These are phyloP conservation scores for Trichoderma breve DNA, from an alignment of 2,329 filamentous ascomycete species.

Conservation along the genomic window DNA sequence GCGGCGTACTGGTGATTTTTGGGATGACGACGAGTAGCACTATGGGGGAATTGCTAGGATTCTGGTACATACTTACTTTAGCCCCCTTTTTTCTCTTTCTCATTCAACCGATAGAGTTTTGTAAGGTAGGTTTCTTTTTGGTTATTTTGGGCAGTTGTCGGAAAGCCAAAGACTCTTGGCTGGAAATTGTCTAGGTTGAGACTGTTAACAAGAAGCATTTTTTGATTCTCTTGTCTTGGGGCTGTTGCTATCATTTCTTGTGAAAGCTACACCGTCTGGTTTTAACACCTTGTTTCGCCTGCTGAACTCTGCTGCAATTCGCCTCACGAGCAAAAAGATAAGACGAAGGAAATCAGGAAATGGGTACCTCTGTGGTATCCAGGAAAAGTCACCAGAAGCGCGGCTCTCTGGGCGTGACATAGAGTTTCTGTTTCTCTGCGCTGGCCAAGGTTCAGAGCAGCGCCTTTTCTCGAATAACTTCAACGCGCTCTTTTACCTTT, in stretches of 20 bases:
- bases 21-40: not conserved
- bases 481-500: not conserved
- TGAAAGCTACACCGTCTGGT: not conserved
- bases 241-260: not conserved
- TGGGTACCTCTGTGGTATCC: not conserved
- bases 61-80: slow-evolving; percentile 13
- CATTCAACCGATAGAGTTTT: slow-evolving; percentile 1
- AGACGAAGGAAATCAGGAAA: not conserved
- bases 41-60: slow-evolving; percentile 7
- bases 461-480: not conserved
- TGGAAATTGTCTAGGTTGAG: not conserved
- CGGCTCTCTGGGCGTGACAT: not conserved
- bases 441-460: not conserved
- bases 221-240: not conserved
- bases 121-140: not conserved
- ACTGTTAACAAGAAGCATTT: not conserved
- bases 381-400: not conserved
- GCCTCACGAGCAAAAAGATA: not conserved
- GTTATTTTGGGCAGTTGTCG: not conserved
- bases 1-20: slow-evolving; percentile 19
- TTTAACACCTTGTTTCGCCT: not conserved
- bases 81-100: not conserved
- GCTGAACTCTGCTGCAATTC: not conserved
- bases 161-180: not conserved
- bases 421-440: not conserved